Base-by-base conservation (phyloP, 225 moss, liverwort and hornwort species). In the Thuidium tamariscinum region DNA sequence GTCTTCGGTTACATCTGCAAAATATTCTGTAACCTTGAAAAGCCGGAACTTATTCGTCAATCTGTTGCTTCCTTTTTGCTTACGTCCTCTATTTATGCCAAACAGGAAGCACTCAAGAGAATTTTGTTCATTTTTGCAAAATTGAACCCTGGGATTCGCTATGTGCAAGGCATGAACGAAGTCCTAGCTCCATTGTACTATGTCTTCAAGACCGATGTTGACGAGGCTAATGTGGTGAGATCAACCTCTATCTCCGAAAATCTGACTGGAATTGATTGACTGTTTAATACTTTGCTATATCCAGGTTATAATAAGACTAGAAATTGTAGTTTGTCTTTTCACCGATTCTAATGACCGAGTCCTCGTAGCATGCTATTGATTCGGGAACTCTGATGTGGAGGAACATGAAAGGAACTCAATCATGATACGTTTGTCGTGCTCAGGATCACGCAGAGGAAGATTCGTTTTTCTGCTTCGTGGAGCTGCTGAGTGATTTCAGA, bases 101-200 rank as follows among this genome's bases (percentile, higher is more conserved):
- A 84, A 74, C 95, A 97, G 97, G 95, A 96, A 63, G 96, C 96
- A 71, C 90, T 99, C 85, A 99, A 97, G 91, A 92, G 99, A 60
- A 94, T 96, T 60, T 84, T 99, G 60, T 99, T 99, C 86, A 97
- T 99, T 63, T 99, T 99, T 90, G 99, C 99, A 71, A 99, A 99
- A 87, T 91, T 99, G 91, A 99, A 97, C 86, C 99, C 99, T 70
- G 97, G 99, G 86, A 97, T 99, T 82, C 94, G 99, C 82, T 99
- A 99, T 88, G 99, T 99, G 52, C 99, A 99, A 97, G 99, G 99
- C 87, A 99, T 99, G 99, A 99, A 99, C 82, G 99, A 99, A 93
- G 97, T 99, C 77, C 79, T 99, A 86, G 99, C 97, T 90, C 99
- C 99, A 16, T 80, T 99, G 77, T 99, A 94, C 89, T 96, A 95